Evolutionary conservation across 352 stramenopile genomes (phyloP).

Genomic region (Globisporangium recalcitrans): DNA sequence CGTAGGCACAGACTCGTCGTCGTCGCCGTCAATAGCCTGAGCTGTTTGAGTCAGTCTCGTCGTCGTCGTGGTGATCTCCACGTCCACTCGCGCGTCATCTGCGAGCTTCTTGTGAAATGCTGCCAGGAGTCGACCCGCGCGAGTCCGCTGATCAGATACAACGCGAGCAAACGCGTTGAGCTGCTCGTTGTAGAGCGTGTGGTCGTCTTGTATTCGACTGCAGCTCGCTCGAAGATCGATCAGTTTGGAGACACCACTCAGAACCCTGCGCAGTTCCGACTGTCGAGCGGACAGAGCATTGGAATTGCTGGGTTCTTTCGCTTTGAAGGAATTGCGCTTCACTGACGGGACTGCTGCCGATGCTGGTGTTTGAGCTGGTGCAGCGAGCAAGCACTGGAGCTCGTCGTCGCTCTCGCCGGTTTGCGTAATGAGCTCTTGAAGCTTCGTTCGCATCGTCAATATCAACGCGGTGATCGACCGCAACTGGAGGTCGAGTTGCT

Average conservation of each 20-base stretch:
- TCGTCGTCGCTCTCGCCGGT: neutral
- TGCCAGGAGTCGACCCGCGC: conserved; percentile 5
- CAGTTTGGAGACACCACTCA: neutral
- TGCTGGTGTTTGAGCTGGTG: neutral
- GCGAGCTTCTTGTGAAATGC: conserved; percentile 7
- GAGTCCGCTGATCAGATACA: conserved; percentile 8
- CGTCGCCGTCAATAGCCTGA: neutral
- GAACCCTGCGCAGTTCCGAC: neutral
- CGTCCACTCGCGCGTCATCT: neutral
- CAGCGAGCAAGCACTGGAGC: neutral
- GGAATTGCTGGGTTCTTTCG: neutral
- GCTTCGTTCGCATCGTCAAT: neutral
- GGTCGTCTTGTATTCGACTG: neutral
- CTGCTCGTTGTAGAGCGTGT: neutral
- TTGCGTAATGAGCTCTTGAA: neutral
- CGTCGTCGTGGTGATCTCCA: neutral
- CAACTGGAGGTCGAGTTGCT: conserved; percentile 9
- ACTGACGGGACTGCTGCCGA: neutral
- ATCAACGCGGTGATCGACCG: conserved; percentile 3
- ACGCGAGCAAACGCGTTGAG: conserved; percentile 5
- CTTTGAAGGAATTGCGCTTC: conserved; percentile 6
- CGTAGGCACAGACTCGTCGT: neutral
- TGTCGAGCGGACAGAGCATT: neutral
- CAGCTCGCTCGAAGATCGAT: neutral
- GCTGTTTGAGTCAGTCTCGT: neutral